phyloP scores from a whole-genome alignment of 306 rosid genomes.

The Prunus fruticosa region DNA sequence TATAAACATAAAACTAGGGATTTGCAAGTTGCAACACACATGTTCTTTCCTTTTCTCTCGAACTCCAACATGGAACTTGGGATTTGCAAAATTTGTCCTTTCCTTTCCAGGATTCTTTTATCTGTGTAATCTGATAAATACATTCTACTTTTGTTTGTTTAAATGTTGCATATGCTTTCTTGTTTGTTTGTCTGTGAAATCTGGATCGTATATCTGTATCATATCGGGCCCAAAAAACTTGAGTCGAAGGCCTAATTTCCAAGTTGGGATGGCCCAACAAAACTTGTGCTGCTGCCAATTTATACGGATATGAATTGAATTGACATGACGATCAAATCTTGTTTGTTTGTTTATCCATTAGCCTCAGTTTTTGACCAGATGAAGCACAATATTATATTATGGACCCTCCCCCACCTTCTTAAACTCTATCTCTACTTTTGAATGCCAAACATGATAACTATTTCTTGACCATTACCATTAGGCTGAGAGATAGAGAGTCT shows the following conservation, averaged over 20 bases:
- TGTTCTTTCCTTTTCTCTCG: neutral
- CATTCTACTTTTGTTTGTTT: no score
- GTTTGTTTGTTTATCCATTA: neutral
- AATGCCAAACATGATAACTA: neutral
- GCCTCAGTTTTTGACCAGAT: neutral
- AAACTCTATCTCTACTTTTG: neutral
- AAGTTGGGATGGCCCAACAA: no score
- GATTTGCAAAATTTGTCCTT: slow-evolving; percentile 18
- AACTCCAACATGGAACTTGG: slow-evolving; percentile 12
- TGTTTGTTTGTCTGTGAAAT: no score
- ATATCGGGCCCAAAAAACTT: no score
- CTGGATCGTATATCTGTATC: no score
- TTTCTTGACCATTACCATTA: neutral
- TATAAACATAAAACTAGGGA: slow-evolving; percentile 19
- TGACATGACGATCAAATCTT: no score
- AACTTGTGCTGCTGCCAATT: no score
- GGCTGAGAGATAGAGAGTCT: no score
- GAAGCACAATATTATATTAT: neutral
- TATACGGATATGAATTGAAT: no score
- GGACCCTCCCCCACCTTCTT: neutral
- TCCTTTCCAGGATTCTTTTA: slow-evolving; percentile 6
- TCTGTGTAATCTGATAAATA: no score
- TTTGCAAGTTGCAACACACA: slow-evolving; percentile 10
- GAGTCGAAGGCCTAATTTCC: no score
- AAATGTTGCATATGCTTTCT: no score